These are phyloP conservation scores for Inga leiocalycina DNA, from an alignment of 306 rosid species.

Conservation along the genomic window DNA sequence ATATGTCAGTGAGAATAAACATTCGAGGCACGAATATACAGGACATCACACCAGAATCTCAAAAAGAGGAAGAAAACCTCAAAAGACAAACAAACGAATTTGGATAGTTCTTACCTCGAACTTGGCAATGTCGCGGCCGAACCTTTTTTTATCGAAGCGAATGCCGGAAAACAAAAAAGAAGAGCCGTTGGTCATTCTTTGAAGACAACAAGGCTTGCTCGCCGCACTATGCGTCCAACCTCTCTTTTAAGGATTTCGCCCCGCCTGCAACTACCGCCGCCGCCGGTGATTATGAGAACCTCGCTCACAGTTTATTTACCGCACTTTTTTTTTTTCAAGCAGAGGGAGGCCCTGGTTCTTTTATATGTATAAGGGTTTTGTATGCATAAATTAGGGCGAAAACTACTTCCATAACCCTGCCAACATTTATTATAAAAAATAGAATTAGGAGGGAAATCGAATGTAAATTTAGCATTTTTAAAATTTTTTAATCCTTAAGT, in stretches of 20 bases:
- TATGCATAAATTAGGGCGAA: too few species aligned
- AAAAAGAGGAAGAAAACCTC: background rate
- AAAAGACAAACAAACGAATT: background rate
- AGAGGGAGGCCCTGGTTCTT: background rate
- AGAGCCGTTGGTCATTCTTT: constrained; percentile 61
- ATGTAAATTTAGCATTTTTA: too few species aligned
- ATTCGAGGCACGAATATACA: background rate
- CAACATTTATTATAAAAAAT: too few species aligned
- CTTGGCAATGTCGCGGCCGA: constrained; percentile 67
- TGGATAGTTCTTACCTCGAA: constrained; percentile 56
- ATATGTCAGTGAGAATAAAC: background rate
- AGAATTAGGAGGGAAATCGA: too few species aligned
- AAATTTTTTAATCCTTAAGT: too few species aligned
- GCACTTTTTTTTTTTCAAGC: background rate
- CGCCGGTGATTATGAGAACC: background rate
- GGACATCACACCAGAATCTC: background rate
- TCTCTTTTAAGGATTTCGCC: constrained; percentile 1
- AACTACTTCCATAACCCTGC: too few species aligned
- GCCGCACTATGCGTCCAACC: background rate
- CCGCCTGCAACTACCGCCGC: background rate
- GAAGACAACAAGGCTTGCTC: background rate
- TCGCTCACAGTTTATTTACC: background rate
- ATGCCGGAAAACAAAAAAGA: constrained; percentile 84
- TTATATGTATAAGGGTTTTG: too few species aligned
- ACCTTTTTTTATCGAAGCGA: constrained; percentile 70